Base-by-base conservation (phyloP, 2,329 filamentous ascomycete genomes). In the Hymenoscyphus repandus region DNA sequence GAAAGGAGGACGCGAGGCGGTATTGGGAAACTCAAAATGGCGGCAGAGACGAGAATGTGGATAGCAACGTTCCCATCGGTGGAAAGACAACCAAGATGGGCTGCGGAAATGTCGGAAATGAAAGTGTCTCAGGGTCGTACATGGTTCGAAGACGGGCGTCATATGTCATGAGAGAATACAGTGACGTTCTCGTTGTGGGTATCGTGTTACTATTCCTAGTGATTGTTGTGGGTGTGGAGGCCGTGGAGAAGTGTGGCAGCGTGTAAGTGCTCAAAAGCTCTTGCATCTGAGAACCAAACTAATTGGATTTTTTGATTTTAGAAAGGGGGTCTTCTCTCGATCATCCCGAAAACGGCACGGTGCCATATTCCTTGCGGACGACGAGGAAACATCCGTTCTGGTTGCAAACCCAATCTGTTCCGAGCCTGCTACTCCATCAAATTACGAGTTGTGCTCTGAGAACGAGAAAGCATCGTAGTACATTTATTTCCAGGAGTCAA, bases 131-230 rank as follows among this genome's bases (percentile, higher is more conserved):
- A 5, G 30, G 18, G 5, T 13, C 13, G 5, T 50, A 48, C 22
- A 37, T 20, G n/a, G 43, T 31, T 17, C 22, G 27, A 17, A 12
- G 44, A 42, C n/a, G 20, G 34, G 2, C 50, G 31, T 36, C 48
- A 12, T 34, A 54, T 36, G 49, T 55, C 10, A 51, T 50, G 15
- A 49, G 58, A 15, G 55, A 60, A 15, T 60, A 59, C 22, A 59
- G 53, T 32, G 63, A 65, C 54, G 45, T 62, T n/a, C 42, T 64
- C 36, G 60, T 64, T 6, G 61, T 65, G 6, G 61, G 58, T 1
- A 60, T 65, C 22, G 63, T 65, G 20, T 22, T 65, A 1, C 20
- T 64, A 2, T 65, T 65, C 37, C 37, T 65, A 22, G 37, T 51
- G 2, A 54, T 58, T 5, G 61, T 64, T 1, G 50, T 63, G 5